Evolutionary conservation across 2,329 filamentous ascomycete species (phyloP).

Genomic region (Fusarium temperatum): DNA sequence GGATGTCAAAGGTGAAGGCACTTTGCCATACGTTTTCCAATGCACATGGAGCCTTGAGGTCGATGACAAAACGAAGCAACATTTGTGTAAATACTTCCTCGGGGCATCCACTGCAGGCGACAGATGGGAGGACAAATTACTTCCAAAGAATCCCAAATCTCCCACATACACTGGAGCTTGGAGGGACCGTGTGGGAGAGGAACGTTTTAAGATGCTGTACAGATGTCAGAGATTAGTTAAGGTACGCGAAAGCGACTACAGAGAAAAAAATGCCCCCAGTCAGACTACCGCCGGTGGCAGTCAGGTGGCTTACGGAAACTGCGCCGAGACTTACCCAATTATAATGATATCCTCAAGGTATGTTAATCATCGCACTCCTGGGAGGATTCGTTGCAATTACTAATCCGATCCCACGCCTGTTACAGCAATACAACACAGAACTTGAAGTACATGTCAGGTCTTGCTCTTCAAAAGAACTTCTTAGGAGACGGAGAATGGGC

Average conservation of each 20-base stretch:
- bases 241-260: background rate
- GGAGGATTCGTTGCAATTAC: background rate
- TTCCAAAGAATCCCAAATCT: background rate
- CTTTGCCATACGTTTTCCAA: background rate
- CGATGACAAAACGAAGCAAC: background rate
- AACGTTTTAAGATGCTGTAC: background rate
- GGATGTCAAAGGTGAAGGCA: background rate
- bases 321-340: background rate
- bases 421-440: background rate
- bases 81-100: background rate
- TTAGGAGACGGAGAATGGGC: background rate
- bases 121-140: background rate
- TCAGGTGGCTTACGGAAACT: background rate
- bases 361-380: rapidly evolving
- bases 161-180: background rate
- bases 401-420: background rate
- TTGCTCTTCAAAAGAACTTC: background rate
- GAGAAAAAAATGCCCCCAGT: background rate
- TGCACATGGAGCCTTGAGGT: background rate
- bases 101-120: background rate
- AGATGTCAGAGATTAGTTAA: background rate
- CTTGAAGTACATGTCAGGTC: background rate
- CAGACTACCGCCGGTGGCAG: background rate
- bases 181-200: background rate
- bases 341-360: background rate